Percentiles rank a stretch among this genome's conserved stretches.
Evolutionary conservation across 208 protist species (phyloP).

Genomic region (Zelonia costaricensis): DNA sequence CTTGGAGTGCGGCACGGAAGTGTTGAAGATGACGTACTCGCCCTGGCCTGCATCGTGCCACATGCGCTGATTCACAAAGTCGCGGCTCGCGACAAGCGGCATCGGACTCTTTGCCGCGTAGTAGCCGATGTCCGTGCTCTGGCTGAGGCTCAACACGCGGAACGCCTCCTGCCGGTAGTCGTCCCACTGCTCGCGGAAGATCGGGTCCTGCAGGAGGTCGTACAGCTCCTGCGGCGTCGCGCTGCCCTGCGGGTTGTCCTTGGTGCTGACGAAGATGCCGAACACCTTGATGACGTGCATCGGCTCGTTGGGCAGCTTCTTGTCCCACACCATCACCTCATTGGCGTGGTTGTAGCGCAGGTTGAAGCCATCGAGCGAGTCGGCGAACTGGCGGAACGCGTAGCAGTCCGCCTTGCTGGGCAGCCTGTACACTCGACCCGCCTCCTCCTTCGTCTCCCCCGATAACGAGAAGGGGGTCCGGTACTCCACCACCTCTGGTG

Average conservation of each 20-base stretch:
- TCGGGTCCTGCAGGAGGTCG: constrained; percentile 84
- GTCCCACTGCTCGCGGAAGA: constrained; percentile 85
- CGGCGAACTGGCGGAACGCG: constrained; percentile 72
- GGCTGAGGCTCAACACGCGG: constrained; percentile 61
- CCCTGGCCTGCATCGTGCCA: constrained; percentile 70
- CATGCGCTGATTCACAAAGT: constrained; percentile 92
- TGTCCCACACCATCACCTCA: constrained; percentile 72
- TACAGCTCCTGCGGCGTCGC: constrained; percentile 56
- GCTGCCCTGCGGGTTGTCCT: constrained; percentile 27
- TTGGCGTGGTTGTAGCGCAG: constrained; percentile 50
- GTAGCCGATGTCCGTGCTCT: constrained; percentile 90
- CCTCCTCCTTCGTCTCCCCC: constrained; percentile 39
- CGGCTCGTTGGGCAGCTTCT: constrained; percentile 59
- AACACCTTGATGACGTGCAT: constrained; percentile 88
- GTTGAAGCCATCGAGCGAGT: constrained; percentile 75
- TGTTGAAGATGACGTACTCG: constrained; percentile 92
- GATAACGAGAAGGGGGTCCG: constrained; percentile 60
- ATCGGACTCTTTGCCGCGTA: constrained; percentile 85
- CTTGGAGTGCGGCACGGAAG: constrained; percentile 66
- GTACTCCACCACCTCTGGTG: constrained; percentile 44
- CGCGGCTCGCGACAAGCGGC: constrained; percentile 70
- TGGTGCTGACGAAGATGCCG: constrained; percentile 54
- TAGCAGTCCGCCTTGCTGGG: constrained; percentile 59
- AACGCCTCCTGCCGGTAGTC: constrained; percentile 69
- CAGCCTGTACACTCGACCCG: constrained; percentile 54